Evolutionary conservation across 257 asterid species (phyloP), one percentile per base, ranked within the genome.

Genomic region (Orobanche coerulescens): DNA sequence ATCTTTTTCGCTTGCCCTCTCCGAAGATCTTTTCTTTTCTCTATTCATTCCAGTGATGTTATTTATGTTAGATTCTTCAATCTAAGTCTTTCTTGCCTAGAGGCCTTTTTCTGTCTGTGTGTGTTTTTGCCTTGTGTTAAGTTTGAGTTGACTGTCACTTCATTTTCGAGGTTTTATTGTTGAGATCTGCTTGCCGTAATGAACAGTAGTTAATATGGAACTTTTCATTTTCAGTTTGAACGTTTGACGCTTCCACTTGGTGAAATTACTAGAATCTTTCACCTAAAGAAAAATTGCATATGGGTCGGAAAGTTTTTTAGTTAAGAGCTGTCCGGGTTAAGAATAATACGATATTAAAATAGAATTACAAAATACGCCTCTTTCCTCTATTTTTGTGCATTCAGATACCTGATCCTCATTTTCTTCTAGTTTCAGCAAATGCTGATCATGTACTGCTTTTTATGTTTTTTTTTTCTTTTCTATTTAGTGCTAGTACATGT

Each of bases 91-190:
- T 28, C 8, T 40, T 49, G 26, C 47, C 57, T 2, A 13, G 52
- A 56, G 2, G 40, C 13, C 22, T 56, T 61, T n/a, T 31, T 26
- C 16, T 4, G 43, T 53, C 19, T 2, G 7, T 42, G 37, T 53
- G 7, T 55, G 36, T 23, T 20, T 37, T 58, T 22, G 10, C 20
- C 4, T 18, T 40, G 24, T 54, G 19, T 6, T 13, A 8, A 7
- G 23, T 22, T 64, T 34, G 40, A 54, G 51, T 58, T 59, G 22
- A 7, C 28, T 5, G 26, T 20, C 47, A 53, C 56, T 69, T 69
- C 18, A 26, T 59, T 74, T 51, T 10, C 43, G 4, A 33, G 60
- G 44, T 40, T 40, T 34, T n/a, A 20, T 28, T 52, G 64, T 33
- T 51, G 28, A 4, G 67, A 55, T 46, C 61, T 36, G 51, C 44